These are phyloP conservation scores for Fusarium subtropicale DNA, from an alignment of 2,329 filamentous ascomycete genomes.

Conservation along the genomic window DNA sequence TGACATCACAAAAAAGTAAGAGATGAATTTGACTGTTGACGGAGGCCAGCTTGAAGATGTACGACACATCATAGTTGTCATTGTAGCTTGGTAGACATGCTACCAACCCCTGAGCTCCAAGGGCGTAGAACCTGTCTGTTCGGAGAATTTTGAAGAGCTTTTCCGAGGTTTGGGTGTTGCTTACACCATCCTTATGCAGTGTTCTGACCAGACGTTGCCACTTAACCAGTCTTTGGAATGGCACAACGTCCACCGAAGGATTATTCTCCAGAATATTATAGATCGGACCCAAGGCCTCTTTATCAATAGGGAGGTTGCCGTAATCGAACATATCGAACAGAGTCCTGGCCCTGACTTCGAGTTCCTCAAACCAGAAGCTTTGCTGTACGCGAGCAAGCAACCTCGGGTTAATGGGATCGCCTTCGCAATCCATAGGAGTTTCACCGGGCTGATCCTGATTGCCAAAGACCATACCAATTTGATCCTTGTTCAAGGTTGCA, in stretches of 20 bases:
- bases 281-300: not conserved
- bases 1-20: not conserved
- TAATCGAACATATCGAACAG: not conserved
- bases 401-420: not conserved
- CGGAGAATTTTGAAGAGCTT: not conserved
- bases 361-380: conserved; percentile 3
- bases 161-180: not conserved
- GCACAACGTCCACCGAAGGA: not conserved
- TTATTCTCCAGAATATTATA: no score
- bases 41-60: not conserved
- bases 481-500: not conserved
- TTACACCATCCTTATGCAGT: not conserved
- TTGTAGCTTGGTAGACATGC: not conserved
- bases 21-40: rapidly evolving
- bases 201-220: not conserved
- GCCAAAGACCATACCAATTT: not conserved
- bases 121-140: rapidly evolving
- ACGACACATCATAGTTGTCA: not conserved
- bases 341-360: rapidly evolving
- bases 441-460: not conserved
- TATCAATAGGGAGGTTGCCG: not conserved
- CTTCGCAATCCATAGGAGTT: not conserved
- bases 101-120: conserved; percentile 1
- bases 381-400: not conserved
- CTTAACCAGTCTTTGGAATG: not conserved